Percentiles rank a stretch among this genome's conserved stretches.
phyloP scores from a whole-genome alignment of 108 stramenopile genomes.

The Skeletonema tropicum region DNA sequence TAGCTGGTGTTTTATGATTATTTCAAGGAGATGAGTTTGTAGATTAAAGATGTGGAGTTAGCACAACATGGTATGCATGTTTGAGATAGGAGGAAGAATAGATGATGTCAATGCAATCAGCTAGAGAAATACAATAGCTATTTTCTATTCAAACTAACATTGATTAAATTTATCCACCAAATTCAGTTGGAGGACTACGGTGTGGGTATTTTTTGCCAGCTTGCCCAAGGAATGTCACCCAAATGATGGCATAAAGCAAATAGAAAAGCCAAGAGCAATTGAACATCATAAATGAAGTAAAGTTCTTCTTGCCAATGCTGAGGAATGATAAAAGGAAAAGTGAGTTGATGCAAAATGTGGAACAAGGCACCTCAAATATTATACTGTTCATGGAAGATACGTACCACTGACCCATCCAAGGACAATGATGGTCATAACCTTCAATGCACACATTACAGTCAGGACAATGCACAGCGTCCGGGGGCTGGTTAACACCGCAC shows the following conservation, averaged over 20 bases:
- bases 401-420: slow-evolving; percentile 83
- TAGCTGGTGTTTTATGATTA: not conserved
- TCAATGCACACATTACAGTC: slow-evolving; percentile 90
- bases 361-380: not conserved
- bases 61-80: not conserved
- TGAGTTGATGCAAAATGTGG: not conserved
- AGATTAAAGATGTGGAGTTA: not conserved
- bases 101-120: too few relatives aligned
- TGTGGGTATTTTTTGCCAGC: not conserved
- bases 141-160: not conserved
- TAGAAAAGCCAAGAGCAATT: slow-evolving; percentile 82
- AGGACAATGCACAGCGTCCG: slow-evolving; percentile 82
- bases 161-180: not conserved
- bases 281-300: slow-evolving; percentile 76
- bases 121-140: not conserved
- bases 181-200: not conserved
- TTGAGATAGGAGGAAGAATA: not conserved
- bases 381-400: not conserved
- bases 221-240: slow-evolving; percentile 71
- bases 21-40: not conserved
- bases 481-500: slow-evolving; percentile 76
- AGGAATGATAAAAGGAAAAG: not conserved
- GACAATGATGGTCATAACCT: slow-evolving; percentile 93
- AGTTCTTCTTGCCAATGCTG: slow-evolving; percentile 80
- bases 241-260: slow-evolving; percentile 67